Conservation (phyloP, 2,329 filamentous ascomycete genomes). For the Fusarium sp. region DNA sequence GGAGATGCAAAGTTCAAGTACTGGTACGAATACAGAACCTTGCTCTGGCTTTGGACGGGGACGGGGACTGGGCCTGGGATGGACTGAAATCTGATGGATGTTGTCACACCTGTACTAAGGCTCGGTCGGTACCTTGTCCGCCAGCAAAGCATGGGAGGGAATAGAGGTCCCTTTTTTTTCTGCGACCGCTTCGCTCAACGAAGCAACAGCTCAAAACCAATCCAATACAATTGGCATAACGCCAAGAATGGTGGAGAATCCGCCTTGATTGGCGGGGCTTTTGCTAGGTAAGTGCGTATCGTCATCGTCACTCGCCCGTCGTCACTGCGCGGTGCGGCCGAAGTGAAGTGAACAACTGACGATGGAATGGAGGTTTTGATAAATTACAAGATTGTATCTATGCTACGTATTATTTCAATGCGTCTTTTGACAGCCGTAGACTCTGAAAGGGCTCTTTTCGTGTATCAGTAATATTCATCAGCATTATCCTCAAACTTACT, state of each 20-base stretch:
- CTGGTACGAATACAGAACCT: constrained; percentile 43
- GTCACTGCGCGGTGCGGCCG: constrained; percentile 25
- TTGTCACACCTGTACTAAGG: constrained; percentile 39
- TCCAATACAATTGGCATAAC: constrained; percentile 35
- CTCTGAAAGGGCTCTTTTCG: no score
- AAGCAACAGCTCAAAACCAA: constrained; percentile 35
- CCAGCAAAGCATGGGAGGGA: constrained; percentile 3
- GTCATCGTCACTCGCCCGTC: constrained; percentile 41
- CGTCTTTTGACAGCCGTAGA: background rate
- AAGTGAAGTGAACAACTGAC: constrained; percentile 14
- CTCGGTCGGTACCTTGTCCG: constrained; percentile 33
- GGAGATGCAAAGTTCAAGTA: constrained; percentile 31
- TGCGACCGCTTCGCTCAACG: constrained; percentile 31
- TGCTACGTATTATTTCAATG: background rate
- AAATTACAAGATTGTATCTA: background rate
- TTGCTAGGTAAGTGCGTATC: constrained; percentile 40
- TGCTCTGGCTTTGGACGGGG: background rate
- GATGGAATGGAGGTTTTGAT: background rate
- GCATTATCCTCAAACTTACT: constrained; percentile 1
- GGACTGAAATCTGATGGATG: constrained; percentile 22
- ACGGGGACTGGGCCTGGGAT: background rate
- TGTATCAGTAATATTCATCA: background rate
- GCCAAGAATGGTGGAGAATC: constrained; percentile 45
- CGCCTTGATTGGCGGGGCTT: constrained; percentile 43
- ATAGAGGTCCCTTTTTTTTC: constrained; percentile 7